Percentiles rank a stretch among this genome's conserved stretches.
Conservation (phyloP, 2,329 filamentous ascomycete species). For the Ambrosiella beaveri region DNA sequence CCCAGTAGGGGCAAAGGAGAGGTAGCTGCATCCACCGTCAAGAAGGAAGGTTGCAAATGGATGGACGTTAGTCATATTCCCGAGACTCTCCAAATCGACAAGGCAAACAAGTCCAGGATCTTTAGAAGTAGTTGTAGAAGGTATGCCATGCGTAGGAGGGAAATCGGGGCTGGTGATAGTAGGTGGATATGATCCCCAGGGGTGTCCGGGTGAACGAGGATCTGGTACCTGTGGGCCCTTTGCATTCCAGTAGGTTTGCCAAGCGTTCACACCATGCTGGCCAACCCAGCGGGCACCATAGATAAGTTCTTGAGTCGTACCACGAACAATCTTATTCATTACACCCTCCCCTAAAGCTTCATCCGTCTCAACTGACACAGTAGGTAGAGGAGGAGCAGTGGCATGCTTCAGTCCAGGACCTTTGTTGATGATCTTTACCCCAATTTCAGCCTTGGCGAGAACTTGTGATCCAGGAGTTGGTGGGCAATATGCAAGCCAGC, state of each 20-base stretch:
- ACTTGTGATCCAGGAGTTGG: conserved; percentile 54
- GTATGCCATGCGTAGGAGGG: conserved; percentile 55
- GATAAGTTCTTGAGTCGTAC: conserved; percentile 62
- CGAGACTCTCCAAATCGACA: conserved; percentile 48
- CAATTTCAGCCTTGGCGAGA: conserved; percentile 48
- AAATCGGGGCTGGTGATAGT: conserved; percentile 30
- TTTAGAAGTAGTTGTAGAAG: conserved; percentile 37
- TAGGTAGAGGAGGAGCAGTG: conserved; percentile 51
- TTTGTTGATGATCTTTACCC: conserved; percentile 36
- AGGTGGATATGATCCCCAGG: conserved; percentile 28
- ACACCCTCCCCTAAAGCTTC: conserved; percentile 55
- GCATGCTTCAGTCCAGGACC: conserved; percentile 40
- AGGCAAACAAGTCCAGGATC: conserved; percentile 63
- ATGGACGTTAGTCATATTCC: conserved; percentile 33
- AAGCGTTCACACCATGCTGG: conserved; percentile 58
- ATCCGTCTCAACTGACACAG: conserved; percentile 50
- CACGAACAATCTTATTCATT: conserved; percentile 60
- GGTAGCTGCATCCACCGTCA: conserved; percentile 59
- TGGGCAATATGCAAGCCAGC: conserved; percentile 65
- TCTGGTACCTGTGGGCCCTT: background rate
- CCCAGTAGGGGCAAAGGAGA: conserved; percentile 61
- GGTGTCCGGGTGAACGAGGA: conserved; percentile 17
- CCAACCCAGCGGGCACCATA: conserved; percentile 60
- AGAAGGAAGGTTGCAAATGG: conserved; percentile 55
- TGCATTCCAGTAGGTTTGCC: conserved; percentile 67